These are phyloP conservation scores for Boechera stricta DNA, from an alignment of 345 rosid species.

Conservation along the genomic window DNA sequence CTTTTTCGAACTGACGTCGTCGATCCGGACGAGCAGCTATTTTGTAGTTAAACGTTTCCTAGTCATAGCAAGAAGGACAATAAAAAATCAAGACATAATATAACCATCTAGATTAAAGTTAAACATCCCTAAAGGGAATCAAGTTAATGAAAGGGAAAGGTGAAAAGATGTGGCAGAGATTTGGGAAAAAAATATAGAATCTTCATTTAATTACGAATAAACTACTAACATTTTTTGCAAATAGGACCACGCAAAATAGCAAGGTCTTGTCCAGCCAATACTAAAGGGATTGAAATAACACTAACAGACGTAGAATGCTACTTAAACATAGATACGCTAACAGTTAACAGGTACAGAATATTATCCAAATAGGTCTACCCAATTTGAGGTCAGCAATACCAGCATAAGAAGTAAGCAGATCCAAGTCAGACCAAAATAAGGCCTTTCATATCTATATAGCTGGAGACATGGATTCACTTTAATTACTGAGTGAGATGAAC, in stretches of 20 bases:
- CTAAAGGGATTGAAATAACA: slow-evolving; percentile 10
- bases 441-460: slow-evolving; percentile 27
- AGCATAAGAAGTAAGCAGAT: slow-evolving; percentile 26
- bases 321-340: background rate
- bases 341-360: slow-evolving; percentile 6
- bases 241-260: slow-evolving; percentile 4
- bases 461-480: slow-evolving; percentile 1
- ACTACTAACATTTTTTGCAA: background rate
- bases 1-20: slow-evolving; percentile 90
- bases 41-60: slow-evolving; percentile 97
- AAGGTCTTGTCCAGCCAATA: slow-evolving; percentile 21
- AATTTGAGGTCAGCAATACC: slow-evolving; percentile 18
- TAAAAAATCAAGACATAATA: slow-evolving; percentile 8
- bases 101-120: slow-evolving; percentile 19
- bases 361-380: slow-evolving; percentile 18
- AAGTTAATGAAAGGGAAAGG: slow-evolving; percentile 10
- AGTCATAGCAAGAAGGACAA: slow-evolving; percentile 40
- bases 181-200: background rate
- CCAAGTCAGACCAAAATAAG: slow-evolving; percentile 25
- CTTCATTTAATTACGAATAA: slow-evolving; percentile 10
- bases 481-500: slow-evolving; percentile 14
- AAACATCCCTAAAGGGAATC: slow-evolving; percentile 15
- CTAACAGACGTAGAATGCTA: background rate
- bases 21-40: slow-evolving; percentile 99
- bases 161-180: background rate